Evolutionary conservation across 2,329 filamentous ascomycete species (phyloP), one percentile per base, ranked within the genome.

Genomic region (Mycosphaerella sp.): DNA sequence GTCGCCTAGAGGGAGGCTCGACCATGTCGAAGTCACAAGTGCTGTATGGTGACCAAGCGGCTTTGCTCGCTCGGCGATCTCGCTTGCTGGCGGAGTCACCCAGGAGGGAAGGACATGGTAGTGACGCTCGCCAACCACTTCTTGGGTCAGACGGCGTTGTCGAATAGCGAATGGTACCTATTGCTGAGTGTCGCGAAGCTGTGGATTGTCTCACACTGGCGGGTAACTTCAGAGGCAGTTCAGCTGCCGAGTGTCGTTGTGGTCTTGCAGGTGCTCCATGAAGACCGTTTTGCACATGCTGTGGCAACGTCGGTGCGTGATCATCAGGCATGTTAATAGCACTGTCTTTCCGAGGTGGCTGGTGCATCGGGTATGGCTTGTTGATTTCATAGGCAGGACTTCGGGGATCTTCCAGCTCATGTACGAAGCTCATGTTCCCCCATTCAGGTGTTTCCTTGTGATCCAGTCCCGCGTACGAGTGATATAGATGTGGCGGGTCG

Each of bases 321-420:
- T n/a, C 36, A 18, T 10, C 5, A 6, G 42, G 35, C 18, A 25
- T 36, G 37, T 41, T 46, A 17, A 51, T 41, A 6, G 40, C 44
- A 42, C 49, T 51, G 14, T 51, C 49, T 12, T 36, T 51, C 3
- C 49, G 49, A n/a, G 42, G 35, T 21, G 43, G 49, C 21, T 6
- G 21, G n/a, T 45, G 40, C 17, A 35, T 13, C n/a, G 49, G 42
- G 28, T 41, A 21, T 30, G 49, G 43, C 49, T 51, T 51, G 28
- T 51, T 41, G 37, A 46, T 34, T 8, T 46, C 49, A 30, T 44
- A 44, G 30, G 30, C 37, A 18, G 44, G 44, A 27, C 44, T 46
- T 28, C 17, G 12, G 12, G 44, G n/a, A 39, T 46, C 44, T 28
- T 46, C 34, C 18, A 46, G 34, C 21, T 46, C 44, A 18, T 46